Evolutionary conservation across 495 filamentous ascomycete species (phyloP).

Genomic region (Trichoderma gamsii): DNA sequence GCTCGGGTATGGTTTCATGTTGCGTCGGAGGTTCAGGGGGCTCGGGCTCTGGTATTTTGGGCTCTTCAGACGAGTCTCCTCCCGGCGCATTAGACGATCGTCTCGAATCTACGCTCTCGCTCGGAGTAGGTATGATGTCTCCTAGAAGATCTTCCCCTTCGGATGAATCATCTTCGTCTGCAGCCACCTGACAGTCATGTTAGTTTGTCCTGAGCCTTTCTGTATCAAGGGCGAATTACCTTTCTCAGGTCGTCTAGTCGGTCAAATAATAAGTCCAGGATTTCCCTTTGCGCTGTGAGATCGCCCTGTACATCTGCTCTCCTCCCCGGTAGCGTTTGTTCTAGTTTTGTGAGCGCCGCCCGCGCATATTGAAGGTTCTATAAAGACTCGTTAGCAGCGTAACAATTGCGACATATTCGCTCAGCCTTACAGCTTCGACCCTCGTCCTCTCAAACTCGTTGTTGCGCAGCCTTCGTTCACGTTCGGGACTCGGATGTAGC

Average conservation of each 20-base stretch:
- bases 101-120: constrained; percentile 40
- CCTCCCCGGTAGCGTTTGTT: constrained; percentile 62
- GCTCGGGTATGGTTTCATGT: constrained; percentile 13
- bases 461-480: constrained; percentile 47
- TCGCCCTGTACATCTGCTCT: constrained; percentile 63
- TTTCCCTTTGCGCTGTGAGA: constrained; percentile 56
- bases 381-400: background rate
- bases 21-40: constrained; percentile 17
- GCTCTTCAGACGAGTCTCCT: constrained; percentile 18
- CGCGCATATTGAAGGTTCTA: constrained; percentile 80
- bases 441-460: constrained; percentile 68
- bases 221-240: constrained; percentile 31
- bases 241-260: constrained; percentile 57
- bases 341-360: constrained; percentile 65
- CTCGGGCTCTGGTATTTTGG: constrained; percentile 12
- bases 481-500: constrained; percentile 57
- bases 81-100: constrained; percentile 24
- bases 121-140: constrained; percentile 41
- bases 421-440: constrained; percentile 53
- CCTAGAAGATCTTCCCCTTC: constrained; percentile 48
- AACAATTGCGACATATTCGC: background rate
- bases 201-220: background rate
- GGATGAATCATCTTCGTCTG: constrained; percentile 35
- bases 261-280: constrained; percentile 54
- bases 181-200: background rate